Evolutionary conservation across 257 asterid species (phyloP), one percentile per base, ranked within the genome.

Genomic region (Knoxia roxburghii): DNA sequence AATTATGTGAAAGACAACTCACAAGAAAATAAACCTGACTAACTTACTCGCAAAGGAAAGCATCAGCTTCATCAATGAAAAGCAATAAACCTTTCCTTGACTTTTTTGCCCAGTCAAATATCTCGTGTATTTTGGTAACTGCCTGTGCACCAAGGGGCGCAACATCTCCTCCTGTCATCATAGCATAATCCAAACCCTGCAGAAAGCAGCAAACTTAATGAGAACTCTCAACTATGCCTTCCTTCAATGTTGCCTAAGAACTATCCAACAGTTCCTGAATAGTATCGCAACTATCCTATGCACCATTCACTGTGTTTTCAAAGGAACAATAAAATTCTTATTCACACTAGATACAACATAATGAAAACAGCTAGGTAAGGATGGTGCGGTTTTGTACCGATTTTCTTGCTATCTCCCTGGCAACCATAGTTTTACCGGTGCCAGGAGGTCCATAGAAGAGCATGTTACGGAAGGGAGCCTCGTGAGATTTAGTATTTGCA

Each of bases 131-230:
- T 81, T 94, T 94, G 63, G 99, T 94, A 59, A 94, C 99, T 66
- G 95, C 97, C 82, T 88, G 95, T 57, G 95, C 77, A 68, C 99
- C 99, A 78, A 94, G 79, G 17, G 99, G 96, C 30, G 96, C 97
- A 73, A 94, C 99, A 83, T 94, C 97, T 67, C 97, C 99, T 58
- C 99, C 99, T 20, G 99, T 90, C 99, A 94, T 90, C 99, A 90
- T 84, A 68, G 99, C 99, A 87, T 94, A 94, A 77, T 94, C 96
- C 79, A 94, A 76, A 61, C 99, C 99, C 99, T 94, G 88, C 67
- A 67, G 55, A 69, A 67, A 64, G 56, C 18, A 59, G 50, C 61
- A 20, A 35, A n/a, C 24, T 48, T 8, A 13, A 32, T 54, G 43
- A 66, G 64, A 71, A 27, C 56, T 29, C 32, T 23, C 23, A 50